Evolutionary conservation across 2,329 filamentous ascomycete genomes (phyloP).

Genomic region (Sclerotinia borealis): DNA sequence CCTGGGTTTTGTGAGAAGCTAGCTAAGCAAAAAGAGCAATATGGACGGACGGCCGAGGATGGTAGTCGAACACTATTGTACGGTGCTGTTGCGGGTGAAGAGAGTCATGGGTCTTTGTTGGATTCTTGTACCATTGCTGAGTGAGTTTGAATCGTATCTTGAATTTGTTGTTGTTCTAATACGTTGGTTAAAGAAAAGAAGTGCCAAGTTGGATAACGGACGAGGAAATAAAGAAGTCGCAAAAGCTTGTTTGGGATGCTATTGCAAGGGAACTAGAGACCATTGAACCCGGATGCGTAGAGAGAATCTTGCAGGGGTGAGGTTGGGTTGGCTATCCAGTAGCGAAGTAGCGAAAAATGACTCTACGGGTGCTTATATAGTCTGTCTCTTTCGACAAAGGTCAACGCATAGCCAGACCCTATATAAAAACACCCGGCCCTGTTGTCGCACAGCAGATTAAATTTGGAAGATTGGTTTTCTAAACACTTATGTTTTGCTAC

Average conservation of each 20-base stretch:
- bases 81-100: conserved; percentile 24
- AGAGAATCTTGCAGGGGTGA: conserved; percentile 11
- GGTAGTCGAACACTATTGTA: conserved; percentile 31
- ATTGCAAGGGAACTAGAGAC: conserved; percentile 29
- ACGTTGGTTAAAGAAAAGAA: not conserved
- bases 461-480: too few species aligned
- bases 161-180: not conserved
- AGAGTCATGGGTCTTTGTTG: conserved; percentile 25
- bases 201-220: conserved; percentile 17
- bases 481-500: too few species aligned
- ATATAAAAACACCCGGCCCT: too few species aligned
- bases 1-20: conserved; percentile 13
- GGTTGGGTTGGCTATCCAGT: too few species aligned
- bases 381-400: not conserved
- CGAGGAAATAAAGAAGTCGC: conserved; percentile 24
- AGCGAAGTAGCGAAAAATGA: not conserved
- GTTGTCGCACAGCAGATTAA: too few species aligned
- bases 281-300: conserved; percentile 29
- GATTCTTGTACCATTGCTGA: conserved; percentile 15
- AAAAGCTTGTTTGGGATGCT: conserved; percentile 29
- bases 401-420: too few species aligned
- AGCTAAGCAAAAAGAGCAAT: conserved; percentile 11
- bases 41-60: conserved; percentile 28
- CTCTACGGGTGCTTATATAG: not conserved
- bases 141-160: conserved; percentile 1